Evolutionary conservation across 2,329 filamentous ascomycete genomes (phyloP).

Genomic region (Coleophoma cylindrospora): DNA sequence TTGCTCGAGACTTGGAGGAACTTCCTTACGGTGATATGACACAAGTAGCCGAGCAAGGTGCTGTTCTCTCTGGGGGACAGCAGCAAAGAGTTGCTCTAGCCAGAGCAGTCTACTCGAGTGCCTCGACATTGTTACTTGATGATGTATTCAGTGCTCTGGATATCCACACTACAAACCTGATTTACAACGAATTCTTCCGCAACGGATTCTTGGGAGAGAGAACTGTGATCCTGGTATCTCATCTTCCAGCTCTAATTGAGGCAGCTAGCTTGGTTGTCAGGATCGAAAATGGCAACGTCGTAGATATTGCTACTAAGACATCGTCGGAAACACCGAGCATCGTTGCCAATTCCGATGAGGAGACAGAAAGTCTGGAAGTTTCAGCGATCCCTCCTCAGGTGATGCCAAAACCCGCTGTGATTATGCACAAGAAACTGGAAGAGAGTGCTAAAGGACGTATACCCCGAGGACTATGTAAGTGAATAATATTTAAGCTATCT

Average conservation of each 20-base stretch:
- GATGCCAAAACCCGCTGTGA: not conserved
- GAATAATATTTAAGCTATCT: no score
- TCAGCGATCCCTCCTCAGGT: no score
- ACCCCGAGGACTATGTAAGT: not conserved
- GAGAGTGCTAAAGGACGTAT: not conserved
- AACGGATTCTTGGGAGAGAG: not conserved
- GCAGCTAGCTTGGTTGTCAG: not conserved
- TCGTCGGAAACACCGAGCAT: not conserved
- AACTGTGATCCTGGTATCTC: not conserved
- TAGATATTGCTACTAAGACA: not conserved
- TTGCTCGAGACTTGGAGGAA: slow-evolving; percentile 12
- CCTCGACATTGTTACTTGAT: slow-evolving; percentile 9
- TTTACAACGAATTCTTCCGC: slow-evolving; percentile 5
- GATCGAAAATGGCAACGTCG: not conserved
- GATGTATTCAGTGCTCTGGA: slow-evolving; percentile 17
- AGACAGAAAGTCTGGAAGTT: not conserved
- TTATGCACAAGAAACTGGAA: not conserved
- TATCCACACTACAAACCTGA: slow-evolving; percentile 7
- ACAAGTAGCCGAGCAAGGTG: slow-evolving; percentile 10
- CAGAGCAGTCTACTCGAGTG: slow-evolving; percentile 12
- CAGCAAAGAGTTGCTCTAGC: slow-evolving; percentile 32
- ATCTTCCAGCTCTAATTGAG: not conserved
- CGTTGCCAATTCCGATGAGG: not conserved
- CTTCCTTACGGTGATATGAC: slow-evolving; percentile 12
- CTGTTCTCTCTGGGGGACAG: slow-evolving; percentile 4